Evolutionary conservation across 257 asterid genomes (phyloP), one percentile per base, ranked within the genome.

Genomic region (Agastache rugosa): DNA sequence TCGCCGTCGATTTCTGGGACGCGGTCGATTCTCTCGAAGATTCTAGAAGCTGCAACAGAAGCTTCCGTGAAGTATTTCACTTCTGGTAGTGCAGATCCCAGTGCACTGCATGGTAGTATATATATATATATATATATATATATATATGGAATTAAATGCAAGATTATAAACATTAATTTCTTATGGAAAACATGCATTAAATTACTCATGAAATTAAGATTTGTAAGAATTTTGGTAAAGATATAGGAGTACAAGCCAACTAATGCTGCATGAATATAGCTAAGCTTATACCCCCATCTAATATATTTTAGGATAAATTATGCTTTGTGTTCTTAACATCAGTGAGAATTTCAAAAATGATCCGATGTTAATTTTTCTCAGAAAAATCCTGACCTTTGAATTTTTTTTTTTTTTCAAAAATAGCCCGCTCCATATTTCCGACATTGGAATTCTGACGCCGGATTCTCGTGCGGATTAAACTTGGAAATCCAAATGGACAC

Each of bases 1-100:
- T 82, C 85, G 0, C 91, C 86, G 17, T 93, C 86, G 9, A 93
- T 91, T 54, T 87, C 84, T 59, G 97, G 94, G 25, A 76, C 55
- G 1, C 98, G 84, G 76, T 91, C 89, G 14, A 93, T 89, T 51
- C 95, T 85, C 11, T 83, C 68, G 39, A 89, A 86, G 65, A 93
- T 93, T 79, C 89, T 84, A 11, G 92, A 83, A 11, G 95, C 87
- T 35, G 97, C 94, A 14, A 93, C 83, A 8, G 96, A 89, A 16
- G 97, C 97, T 76, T 93, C 98, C 10, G 94, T 85, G 63, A 93
- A 86, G 56, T 90, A 83, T 72, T 89, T 93, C 81, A 93, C 60
- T 75, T 93, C 98, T 1, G 98, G 97, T 23, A 93, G 80, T 42
- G 97, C 98, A 72, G 77, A 84, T 59, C 98, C 98, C 1, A 93